Conservation (phyloP, 306 rosid genomes). For the Coriaria nepalensis region DNA sequence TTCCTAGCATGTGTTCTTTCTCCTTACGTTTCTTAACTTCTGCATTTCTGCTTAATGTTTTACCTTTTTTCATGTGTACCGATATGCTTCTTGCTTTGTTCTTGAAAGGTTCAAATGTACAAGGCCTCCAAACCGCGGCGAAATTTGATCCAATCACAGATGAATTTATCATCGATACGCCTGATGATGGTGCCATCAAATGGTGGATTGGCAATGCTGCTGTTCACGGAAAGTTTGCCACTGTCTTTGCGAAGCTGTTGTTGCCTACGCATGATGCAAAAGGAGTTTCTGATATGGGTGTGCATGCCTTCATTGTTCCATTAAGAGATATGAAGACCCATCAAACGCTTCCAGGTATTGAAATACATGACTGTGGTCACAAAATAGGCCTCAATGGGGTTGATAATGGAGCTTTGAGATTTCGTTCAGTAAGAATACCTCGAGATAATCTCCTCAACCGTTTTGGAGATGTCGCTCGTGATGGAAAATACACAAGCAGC, state of each 20-base stretch:
- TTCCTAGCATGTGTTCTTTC: too few relatives aligned
- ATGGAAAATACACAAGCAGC: constrained; percentile 75
- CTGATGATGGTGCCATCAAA: constrained; percentile 93
- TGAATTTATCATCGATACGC: constrained; percentile 76
- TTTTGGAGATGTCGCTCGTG: constrained; percentile 88
- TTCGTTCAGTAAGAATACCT: constrained; percentile 78
- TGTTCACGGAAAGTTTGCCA: constrained; percentile 89
- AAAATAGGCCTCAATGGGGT: constrained; percentile 94
- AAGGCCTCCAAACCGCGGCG: constrained; percentile 83
- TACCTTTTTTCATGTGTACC: neutral
- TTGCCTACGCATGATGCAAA: constrained; percentile 53
- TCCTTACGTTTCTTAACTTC: too few relatives aligned
- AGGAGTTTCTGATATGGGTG: constrained; percentile 85
- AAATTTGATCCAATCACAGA: constrained; percentile 71
- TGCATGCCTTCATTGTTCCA: constrained; percentile 91
- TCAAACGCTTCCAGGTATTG: constrained; percentile 82
- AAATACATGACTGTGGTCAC: constrained; percentile 92
- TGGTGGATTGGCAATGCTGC: constrained; percentile 99
- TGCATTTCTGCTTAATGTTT: too few relatives aligned
- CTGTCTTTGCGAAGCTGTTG: constrained; percentile 73
- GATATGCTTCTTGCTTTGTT: constrained; percentile 8
- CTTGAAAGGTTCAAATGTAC: constrained; percentile 82
- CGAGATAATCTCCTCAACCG: constrained; percentile 90
- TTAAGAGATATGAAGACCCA: constrained; percentile 81
- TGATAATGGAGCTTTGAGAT: constrained; percentile 88